Base-by-base conservation (phyloP, 2,329 filamentous ascomycete genomes). In the Macrophomina tecta region DNA sequence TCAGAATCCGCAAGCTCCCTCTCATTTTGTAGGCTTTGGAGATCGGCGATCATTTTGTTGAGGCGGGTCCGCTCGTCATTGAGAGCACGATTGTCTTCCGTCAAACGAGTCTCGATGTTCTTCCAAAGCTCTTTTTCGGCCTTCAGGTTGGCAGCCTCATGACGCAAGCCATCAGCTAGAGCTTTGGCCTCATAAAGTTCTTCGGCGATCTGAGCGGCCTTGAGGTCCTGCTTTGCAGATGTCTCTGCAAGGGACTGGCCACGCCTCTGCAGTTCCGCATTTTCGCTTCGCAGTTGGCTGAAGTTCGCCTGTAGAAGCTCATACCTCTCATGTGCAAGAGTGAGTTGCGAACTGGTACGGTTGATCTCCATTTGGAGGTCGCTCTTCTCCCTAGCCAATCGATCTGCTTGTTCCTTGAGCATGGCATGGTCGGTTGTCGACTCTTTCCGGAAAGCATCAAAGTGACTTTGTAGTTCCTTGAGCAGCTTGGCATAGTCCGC, bases 121-220 rank as follows among this genome's bases (percentile, higher is more conserved):
- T 95, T 97, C 91, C 92, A 97, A 9, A 99, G 84, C 45, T 93
- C 91, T 81, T 97, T 97, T 79, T 98, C 94, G 0, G 94, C 94
- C 78, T 97, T 97, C 40, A 97, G 86, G 74, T 98, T 97, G 16
- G 93, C 90, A 64, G 90, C 93, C 76, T 99, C 95, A 70, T 93
- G 93, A 63, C 93, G 91, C 78, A 97, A 87, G 74, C 93, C 94
- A 74, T 99, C 94, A 3, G 91, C 84, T 63, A 94, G 81, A 38
- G 91, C 91, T 76, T 90, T 91, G 5, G 91, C 89, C 76, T 97
- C 95, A 9, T 98, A 89, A 5, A 98, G 85, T 72, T 99, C 94
- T 78, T 98, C 94, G 0, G 93, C 93, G 34, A 94, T 91, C 78
- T 97, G 93, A 73, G 97, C 93, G 2, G 91, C 95, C 51, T 89